Percentiles rank a stretch among this genome's conserved stretches.
These are phyloP conservation scores for Bullera alba DNA, from an alignment of 768 basidiomycete genomes.

Conservation along the genomic window DNA sequence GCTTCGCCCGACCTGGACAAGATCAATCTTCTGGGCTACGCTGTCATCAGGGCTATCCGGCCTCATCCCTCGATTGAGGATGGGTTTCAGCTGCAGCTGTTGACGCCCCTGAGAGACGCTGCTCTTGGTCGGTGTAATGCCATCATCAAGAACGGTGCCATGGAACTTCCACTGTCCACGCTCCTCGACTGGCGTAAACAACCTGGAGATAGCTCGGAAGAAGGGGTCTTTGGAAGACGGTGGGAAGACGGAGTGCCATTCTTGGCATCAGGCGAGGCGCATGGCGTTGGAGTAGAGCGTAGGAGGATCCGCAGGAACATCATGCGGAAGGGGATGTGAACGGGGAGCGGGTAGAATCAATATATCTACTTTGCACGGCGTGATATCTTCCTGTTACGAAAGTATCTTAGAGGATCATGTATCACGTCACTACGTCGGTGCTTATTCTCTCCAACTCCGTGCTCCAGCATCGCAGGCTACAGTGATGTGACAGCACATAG, in stretches of 20 bases:
- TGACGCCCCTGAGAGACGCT: constrained; percentile 64
- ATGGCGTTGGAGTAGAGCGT: constrained; percentile 65
- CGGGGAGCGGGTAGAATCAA: no score
- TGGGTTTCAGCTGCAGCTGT: constrained; percentile 55
- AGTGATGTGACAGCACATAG: no score
- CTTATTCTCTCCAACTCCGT: no score
- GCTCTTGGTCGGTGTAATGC: constrained; percentile 46
- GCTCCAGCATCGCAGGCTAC: no score
- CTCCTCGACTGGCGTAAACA: constrained; percentile 62
- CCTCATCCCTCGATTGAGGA: constrained; percentile 11
- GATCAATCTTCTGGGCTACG: constrained; percentile 69
- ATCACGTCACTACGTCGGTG: no score
- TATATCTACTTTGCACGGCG: no score
- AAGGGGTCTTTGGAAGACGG: constrained; percentile 52
- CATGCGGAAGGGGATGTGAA: constrained; percentile 63
- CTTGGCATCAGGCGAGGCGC: constrained; percentile 66
- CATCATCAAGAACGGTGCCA: constrained; percentile 70
- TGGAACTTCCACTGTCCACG: constrained; percentile 80
- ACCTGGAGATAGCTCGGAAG: constrained; percentile 42
- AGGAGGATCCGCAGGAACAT: constrained; percentile 73
- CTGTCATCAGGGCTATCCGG: constrained; percentile 58
- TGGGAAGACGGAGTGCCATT: constrained; percentile 63
- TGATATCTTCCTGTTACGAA: no score
- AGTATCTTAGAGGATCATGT: no score
- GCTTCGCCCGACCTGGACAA: constrained; percentile 55